Evolutionary conservation across 2,329 filamentous ascomycete genomes (phyloP).

Genomic region (Phaeosphaeriaceae sp.): DNA sequence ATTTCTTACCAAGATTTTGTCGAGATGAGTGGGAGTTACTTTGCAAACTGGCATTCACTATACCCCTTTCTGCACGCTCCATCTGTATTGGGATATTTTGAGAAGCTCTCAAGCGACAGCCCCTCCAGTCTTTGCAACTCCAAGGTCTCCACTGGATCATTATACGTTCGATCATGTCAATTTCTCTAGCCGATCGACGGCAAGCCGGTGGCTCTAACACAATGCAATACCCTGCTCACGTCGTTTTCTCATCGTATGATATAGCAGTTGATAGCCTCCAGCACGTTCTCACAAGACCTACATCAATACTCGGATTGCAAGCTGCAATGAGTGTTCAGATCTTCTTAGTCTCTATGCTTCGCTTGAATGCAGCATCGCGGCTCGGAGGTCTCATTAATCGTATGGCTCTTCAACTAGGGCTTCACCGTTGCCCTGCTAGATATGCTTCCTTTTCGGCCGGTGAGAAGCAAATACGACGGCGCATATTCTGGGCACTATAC

Average conservation of each 20-base stretch:
- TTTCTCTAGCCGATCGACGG: slow-evolving; percentile 60
- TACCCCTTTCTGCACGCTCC: slow-evolving; percentile 65
- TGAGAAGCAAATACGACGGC: slow-evolving; percentile 57
- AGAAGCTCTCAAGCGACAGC: slow-evolving; percentile 49
- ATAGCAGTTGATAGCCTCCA: slow-evolving; percentile 59
- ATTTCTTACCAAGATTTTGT: slow-evolving; percentile 58
- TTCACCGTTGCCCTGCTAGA: slow-evolving; percentile 64
- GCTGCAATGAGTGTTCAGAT: slow-evolving; percentile 61
- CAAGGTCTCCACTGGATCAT: slow-evolving; percentile 50
- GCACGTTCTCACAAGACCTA: slow-evolving; percentile 55
- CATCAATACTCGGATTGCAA: slow-evolving; percentile 54
- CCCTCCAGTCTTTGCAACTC: slow-evolving; percentile 25
- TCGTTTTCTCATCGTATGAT: slow-evolving; percentile 59
- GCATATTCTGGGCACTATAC: slow-evolving; percentile 65
- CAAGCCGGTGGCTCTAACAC: slow-evolving; percentile 42
- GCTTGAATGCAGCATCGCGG: slow-evolving; percentile 63
- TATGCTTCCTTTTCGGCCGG: slow-evolving; percentile 58
- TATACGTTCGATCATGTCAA: slow-evolving; percentile 59
- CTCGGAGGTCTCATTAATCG: slow-evolving; percentile 62
- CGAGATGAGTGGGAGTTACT: slow-evolving; percentile 60
- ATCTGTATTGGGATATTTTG: slow-evolving; percentile 56
- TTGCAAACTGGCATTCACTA: slow-evolving; percentile 64
- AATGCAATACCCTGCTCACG: slow-evolving; percentile 47
- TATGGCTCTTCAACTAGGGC: slow-evolving; percentile 63
- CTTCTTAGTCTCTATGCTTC: slow-evolving; percentile 63